Base-by-base conservation (phyloP, 768 basidiomycete genomes). In the Termitomyces sp. region DNA sequence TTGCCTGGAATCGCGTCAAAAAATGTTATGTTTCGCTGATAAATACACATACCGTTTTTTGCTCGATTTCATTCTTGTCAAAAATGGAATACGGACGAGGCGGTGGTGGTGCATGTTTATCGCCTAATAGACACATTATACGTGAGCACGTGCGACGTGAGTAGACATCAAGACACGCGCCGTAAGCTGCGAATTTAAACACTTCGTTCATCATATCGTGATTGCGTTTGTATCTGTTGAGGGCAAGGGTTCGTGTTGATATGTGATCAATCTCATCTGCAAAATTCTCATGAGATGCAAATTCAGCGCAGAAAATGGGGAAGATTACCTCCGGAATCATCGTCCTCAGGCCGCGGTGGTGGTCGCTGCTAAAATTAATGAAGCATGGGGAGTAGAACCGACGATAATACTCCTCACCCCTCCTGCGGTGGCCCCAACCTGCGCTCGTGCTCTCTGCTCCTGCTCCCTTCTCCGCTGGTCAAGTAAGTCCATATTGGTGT, bases 181-280 rank as follows among this genome's bases (percentile, higher is more conserved):
- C 83, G 63, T 83, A 87, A 0, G 86, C 87, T 24, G 90, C 90
- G 62, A 82, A 79, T 61, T 76, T 78, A 69, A 93, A 92, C 1
- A 93, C 86, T 44, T 87, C 87, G 65, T 87, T 87, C 90, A 93
- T 93, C 59, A 87, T 75, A 45, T 91, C 90, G 64, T 92, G 89
- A 64, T 93, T 93, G 6, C 90, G 83, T 62, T 79, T 81, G 66
- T 91, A 93, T 36, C 90, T 78, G 18, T 84, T 80, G 36, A 88
- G 65, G 7, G 91, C 87, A 16, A 92, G 76, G 2, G 88, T 82
- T 44, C 87, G 80, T 2, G 87, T 83, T 0, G 90, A 87, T 58
- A 92, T 86, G 58, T 79, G 74, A 58, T 92, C 90, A 24, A 77
- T 71, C 60, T 90, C 88, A 62, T 89, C 85, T 81, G 54, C 3